phyloP scores from a whole-genome alignment of 148 eudicot species.

The Heliosperma pusillum region DNA sequence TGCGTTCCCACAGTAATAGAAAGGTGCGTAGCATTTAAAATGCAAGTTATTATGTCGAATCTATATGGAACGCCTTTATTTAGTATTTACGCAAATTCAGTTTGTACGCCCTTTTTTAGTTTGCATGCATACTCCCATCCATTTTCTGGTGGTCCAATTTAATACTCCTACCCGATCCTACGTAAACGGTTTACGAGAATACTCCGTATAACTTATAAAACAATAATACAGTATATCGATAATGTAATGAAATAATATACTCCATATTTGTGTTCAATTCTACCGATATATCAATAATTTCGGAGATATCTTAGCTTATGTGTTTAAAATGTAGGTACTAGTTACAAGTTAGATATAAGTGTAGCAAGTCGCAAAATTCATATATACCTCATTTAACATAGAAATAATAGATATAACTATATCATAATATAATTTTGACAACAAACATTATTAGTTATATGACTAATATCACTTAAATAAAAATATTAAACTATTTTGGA shows the following conservation, averaged over 20 bases:
- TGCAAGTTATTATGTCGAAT: slow-evolving; percentile 10
- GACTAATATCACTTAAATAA: no score
- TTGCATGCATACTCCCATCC: background rate
- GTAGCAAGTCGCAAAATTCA: no score
- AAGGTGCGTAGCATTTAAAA: background rate
- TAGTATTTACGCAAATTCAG: background rate
- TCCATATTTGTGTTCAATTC: no score
- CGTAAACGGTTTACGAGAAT: background rate
- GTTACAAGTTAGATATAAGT: no score
- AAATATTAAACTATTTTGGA: no score
- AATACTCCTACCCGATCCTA: background rate
- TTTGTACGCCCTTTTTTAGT: background rate
- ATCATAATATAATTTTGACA: no score
- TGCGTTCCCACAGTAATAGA: background rate
- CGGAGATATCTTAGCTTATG: no score
- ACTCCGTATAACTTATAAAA: background rate
- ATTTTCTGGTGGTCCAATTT: background rate
- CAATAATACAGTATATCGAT: background rate
- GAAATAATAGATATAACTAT: no score
- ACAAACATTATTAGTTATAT: no score
- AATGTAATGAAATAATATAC: background rate
- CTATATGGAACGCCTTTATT: background rate
- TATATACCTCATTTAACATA: no score
- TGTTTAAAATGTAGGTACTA: no score
- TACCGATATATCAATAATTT: no score